These are phyloP conservation scores for Laburnicola sp. DNA, from an alignment of 2,329 filamentous ascomycete species.

Conservation along the genomic window DNA sequence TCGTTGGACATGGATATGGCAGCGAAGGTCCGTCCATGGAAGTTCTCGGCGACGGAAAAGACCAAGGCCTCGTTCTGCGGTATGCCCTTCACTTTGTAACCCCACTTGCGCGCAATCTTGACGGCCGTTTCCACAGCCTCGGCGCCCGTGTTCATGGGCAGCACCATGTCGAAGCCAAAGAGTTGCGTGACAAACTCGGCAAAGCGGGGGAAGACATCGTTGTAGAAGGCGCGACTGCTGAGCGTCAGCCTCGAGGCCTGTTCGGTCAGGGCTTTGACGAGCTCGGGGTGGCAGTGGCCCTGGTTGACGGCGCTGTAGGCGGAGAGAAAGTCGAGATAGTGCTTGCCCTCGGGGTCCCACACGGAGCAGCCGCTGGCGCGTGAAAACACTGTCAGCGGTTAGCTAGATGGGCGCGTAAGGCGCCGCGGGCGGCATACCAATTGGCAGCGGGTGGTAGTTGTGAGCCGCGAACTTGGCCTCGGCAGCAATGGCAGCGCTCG, in stretches of 20 bases:
- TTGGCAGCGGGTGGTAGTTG: conserved; percentile 97
- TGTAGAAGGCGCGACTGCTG: conserved; percentile 94
- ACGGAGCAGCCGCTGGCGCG: conserved; percentile 82
- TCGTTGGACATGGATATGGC: conserved; percentile 95
- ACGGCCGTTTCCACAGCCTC: conserved; percentile 95
- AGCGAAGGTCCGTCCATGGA: conserved; percentile 95
- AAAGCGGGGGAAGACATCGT: conserved; percentile 96
- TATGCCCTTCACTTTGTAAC: conserved; percentile 93
- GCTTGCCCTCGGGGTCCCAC: conserved; percentile 90
- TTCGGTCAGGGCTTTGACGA: conserved; percentile 85
- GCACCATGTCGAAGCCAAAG: conserved; percentile 96
- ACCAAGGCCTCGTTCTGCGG: conserved; percentile 80
- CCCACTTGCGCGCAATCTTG: conserved; percentile 97
- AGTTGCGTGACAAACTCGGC: conserved; percentile 86
- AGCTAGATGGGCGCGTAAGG: conserved; percentile 7
- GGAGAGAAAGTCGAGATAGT: conserved; percentile 97
- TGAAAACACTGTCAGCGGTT: conserved; percentile 61
- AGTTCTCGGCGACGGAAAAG: conserved; percentile 86
- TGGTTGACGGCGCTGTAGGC: conserved; percentile 98
- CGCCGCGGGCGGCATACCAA: conserved; percentile 54
- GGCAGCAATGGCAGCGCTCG: conserved; percentile 73
- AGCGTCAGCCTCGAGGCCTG: conserved; percentile 89
- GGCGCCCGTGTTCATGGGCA: conserved; percentile 97
- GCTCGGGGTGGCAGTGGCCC: conserved; percentile 95
- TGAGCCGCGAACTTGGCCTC: conserved; percentile 89